phyloP scores from a whole-genome alignment of 345 rosid species.

The Mangifera indica region DNA sequence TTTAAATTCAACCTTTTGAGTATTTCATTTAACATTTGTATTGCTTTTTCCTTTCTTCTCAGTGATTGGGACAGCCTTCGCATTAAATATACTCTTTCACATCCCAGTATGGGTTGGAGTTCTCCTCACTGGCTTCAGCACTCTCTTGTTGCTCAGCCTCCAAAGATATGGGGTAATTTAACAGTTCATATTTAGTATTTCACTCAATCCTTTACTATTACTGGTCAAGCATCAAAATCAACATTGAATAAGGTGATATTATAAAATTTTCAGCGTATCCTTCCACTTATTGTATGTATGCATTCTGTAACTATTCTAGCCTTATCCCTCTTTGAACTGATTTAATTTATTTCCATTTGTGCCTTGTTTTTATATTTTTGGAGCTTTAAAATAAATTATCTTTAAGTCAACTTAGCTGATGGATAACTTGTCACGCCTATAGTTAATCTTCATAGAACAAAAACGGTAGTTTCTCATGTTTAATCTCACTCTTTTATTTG shows the following conservation, averaged over 20 bases:
- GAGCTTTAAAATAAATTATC: neutral
- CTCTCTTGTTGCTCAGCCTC: constrained; percentile 58
- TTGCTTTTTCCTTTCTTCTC: neutral
- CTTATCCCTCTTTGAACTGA: neutral
- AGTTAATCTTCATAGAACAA: neutral
- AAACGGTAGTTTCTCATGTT: too few relatives aligned
- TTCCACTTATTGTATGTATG: neutral
- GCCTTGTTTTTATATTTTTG: constrained; percentile 7
- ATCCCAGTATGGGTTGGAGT: constrained; percentile 65
- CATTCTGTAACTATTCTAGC: too few relatives aligned
- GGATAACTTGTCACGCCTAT: neutral
- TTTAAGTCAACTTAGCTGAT: too few relatives aligned
- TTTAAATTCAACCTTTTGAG: too few relatives aligned
- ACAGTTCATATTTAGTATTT: too few relatives aligned
- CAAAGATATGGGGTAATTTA: constrained; percentile 58
- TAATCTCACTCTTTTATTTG: neutral
- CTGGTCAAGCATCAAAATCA: neutral
- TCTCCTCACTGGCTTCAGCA: constrained; percentile 54
- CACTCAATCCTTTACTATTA: neutral
- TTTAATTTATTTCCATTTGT: constrained; percentile 8
- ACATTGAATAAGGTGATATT: neutral
- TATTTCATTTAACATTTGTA: neutral
- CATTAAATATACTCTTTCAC: constrained; percentile 46
- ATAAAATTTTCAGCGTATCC: neutral
- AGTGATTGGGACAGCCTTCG: constrained; percentile 74